A percentile compares a stretch with the other conserved stretches of the same genome.
Evolutionary conservation across 2,329 filamentous ascomycete species (phyloP).

Genomic region (Ascosphaera apis): DNA sequence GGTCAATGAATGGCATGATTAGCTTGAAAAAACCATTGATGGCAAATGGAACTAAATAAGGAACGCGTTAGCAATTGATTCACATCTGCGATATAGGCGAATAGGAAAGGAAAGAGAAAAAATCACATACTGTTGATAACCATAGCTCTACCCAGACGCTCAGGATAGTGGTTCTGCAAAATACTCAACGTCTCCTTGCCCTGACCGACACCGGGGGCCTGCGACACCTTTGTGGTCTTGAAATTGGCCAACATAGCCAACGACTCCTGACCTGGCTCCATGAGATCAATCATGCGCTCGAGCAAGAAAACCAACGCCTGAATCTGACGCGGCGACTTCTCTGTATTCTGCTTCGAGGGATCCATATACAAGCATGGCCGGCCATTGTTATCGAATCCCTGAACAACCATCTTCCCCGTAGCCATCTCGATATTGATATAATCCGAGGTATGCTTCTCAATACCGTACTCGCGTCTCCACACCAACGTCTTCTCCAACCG

Average conservation of each 20-base stretch:
- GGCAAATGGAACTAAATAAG: conserved; percentile 53
- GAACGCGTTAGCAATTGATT: conserved; percentile 1
- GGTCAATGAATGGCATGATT: conserved; percentile 91
- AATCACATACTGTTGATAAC: conserved; percentile 55
- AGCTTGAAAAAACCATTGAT: conserved; percentile 90
- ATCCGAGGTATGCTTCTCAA: conserved; percentile 50
- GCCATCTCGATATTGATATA: conserved; percentile 87
- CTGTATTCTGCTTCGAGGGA: conserved; percentile 80
- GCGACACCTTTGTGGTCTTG: conserved; percentile 50
- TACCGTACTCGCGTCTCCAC: conserved; percentile 80
- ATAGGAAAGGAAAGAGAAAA: neutral
- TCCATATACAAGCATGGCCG: conserved; percentile 82
- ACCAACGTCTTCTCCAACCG: conserved; percentile 59
- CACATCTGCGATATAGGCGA: neutral
- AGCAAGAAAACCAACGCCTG: conserved; percentile 94
- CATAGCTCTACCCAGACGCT: conserved; percentile 67
- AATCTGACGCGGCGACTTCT: conserved; percentile 62
- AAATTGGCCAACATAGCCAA: conserved; percentile 81
- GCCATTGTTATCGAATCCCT: conserved; percentile 67
- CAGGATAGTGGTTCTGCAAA: conserved; percentile 86
- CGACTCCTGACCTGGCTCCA: conserved; percentile 69
- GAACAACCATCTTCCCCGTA: conserved; percentile 79
- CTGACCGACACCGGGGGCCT: conserved; percentile 53
- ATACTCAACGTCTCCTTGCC: conserved; percentile 73
- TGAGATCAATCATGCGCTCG: conserved; percentile 68